A percentile compares a stretch with the other conserved stretches of the same genome.
Evolutionary conservation across 768 basidiomycete species (phyloP).

Genomic region (Kwoniella dendrophila): DNA sequence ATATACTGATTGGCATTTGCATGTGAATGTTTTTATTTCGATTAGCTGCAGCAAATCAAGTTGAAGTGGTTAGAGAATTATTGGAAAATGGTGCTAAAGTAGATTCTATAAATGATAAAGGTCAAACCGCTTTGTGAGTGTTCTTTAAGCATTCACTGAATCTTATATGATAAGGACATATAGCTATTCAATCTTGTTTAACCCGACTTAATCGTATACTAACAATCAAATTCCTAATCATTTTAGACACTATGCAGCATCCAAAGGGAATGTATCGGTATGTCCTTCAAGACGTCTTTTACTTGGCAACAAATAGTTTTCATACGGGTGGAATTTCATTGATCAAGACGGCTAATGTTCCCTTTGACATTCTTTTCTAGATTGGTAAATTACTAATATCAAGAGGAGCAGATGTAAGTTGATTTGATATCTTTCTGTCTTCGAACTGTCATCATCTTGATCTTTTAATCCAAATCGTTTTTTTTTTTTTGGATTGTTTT

Average conservation of each 20-base stretch:
- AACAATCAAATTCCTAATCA: too few relatives aligned
- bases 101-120: constrained; percentile 54
- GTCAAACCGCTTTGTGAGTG: constrained; percentile 54
- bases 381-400: constrained; percentile 83
- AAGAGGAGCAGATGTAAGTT: constrained; percentile 85
- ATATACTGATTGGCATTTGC: not conserved
- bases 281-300: too few relatives aligned
- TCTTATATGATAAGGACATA: too few relatives aligned
- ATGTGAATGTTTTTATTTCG: too few relatives aligned
- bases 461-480: not conserved
- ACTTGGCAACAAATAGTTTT: not conserved
- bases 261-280: constrained; percentile 52
- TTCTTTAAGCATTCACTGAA: not conserved
- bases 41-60: constrained; percentile 50
- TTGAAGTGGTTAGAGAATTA: constrained; percentile 51
- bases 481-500: too few relatives aligned
- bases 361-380: constrained; percentile 57
- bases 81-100: constrained; percentile 52
- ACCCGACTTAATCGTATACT: not conserved
- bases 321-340: not conserved
- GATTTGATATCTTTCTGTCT: not conserved
- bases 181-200: too few relatives aligned
- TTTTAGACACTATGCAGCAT: constrained; percentile 56
- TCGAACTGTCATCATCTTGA: not conserved
- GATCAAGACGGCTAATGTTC: not conserved